Evolutionary conservation across 352 stramenopile species (phyloP).

Genomic region (Pythium myriotylum): DNA sequence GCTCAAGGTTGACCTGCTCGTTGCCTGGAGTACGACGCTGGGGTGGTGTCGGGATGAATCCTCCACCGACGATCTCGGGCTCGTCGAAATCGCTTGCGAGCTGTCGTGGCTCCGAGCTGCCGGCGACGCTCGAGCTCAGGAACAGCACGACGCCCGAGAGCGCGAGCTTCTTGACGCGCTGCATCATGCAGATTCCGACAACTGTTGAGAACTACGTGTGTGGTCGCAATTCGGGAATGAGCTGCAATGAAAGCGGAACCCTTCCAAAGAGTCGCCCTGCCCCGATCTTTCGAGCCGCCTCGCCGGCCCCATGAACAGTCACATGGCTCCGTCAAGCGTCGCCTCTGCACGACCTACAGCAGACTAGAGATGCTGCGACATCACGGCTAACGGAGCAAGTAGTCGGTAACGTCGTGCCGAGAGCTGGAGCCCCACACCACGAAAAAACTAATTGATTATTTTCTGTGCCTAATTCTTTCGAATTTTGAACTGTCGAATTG

Average conservation of each 20-base stretch:
- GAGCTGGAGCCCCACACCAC: too few species aligned
- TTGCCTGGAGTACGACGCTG: background rate
- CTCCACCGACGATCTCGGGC: constrained; percentile 1
- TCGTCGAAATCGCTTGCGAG: constrained; percentile 3
- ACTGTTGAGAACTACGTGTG: background rate
- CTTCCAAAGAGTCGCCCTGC: constrained; percentile 1
- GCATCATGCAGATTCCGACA: constrained; percentile 3
- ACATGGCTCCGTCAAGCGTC: too few species aligned
- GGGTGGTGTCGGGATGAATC: constrained; percentile 1
- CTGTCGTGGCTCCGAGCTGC: constrained; percentile 1
- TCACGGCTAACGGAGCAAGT: too few species aligned
- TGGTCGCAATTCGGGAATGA: background rate
- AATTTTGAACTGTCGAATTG: too few species aligned
- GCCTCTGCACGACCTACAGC: background rate
- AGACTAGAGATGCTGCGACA: background rate
- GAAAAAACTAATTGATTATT: too few species aligned
- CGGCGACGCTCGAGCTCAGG: constrained; percentile 6
- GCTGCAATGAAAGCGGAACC: background rate
- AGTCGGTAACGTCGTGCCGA: too few species aligned
- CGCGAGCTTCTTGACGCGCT: constrained; percentile 5
- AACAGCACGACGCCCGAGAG: constrained; percentile 17
- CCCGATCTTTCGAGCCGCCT: background rate
- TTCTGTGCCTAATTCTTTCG: too few species aligned
- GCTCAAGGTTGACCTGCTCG: background rate
- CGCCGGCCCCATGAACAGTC: background rate